These are phyloP conservation scores for Geotrichum citri-aurantii DNA, from an alignment of 1,139 yeast genomes.

Conservation along the genomic window DNA sequence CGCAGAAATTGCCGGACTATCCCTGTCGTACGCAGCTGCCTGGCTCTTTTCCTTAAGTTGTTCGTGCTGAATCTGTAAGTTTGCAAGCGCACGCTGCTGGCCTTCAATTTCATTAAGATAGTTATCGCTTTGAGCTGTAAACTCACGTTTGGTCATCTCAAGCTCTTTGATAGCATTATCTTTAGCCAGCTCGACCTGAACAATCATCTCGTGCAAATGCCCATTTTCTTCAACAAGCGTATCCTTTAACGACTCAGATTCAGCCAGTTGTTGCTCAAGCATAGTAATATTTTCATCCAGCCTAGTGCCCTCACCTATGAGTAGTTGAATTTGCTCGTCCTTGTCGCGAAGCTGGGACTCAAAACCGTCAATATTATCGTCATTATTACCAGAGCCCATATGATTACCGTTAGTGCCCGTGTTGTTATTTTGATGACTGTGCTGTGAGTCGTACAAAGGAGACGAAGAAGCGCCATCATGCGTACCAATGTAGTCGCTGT, in stretches of 20 bases:
- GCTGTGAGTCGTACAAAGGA: not conserved
- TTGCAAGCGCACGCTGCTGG: slow-evolving; percentile 9
- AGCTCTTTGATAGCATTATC: slow-evolving; percentile 16
- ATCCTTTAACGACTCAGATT: slow-evolving; percentile 29
- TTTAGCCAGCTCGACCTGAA: slow-evolving; percentile 27
- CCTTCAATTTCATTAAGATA: slow-evolving; percentile 17
- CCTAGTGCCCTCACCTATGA: slow-evolving; percentile 31
- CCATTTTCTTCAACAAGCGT: slow-evolving; percentile 34
- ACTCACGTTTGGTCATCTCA: slow-evolving; percentile 6
- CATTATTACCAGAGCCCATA: not conserved
- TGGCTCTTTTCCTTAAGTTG: slow-evolving; percentile 20
- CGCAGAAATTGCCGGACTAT: slow-evolving; percentile 20
- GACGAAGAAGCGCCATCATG: not conserved
- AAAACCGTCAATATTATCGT: not conserved
- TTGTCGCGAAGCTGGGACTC: slow-evolving; percentile 23
- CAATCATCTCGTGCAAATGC: slow-evolving; percentile 30
- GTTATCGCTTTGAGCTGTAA: not conserved
- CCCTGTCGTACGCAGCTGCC: slow-evolving; percentile 20
- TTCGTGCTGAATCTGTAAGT: slow-evolving; percentile 15
- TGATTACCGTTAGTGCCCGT: not conserved
- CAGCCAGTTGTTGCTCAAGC: slow-evolving; percentile 30
- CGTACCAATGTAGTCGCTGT: not conserved
- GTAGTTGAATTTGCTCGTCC: slow-evolving; percentile 31
- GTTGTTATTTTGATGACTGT: not conserved
- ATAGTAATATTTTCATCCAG: slow-evolving; percentile 29